Evolutionary conservation across 441 rosid genomes (phyloP).

Genomic region (Melastoma candidum): DNA sequence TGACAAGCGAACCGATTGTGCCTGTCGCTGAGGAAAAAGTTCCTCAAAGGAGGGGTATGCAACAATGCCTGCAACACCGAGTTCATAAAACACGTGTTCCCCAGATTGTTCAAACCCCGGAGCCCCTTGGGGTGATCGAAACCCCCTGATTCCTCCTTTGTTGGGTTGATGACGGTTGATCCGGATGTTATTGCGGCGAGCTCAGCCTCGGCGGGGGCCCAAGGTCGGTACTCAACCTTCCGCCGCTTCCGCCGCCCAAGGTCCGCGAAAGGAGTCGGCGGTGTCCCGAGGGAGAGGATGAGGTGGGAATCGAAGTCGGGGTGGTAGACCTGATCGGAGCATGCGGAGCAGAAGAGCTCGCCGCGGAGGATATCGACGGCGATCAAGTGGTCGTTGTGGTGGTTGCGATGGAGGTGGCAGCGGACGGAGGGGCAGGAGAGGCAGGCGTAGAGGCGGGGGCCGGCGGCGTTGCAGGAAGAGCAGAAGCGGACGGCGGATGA

Average conservation of each 20-base stretch:
- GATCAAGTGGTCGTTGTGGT: too few species aligned
- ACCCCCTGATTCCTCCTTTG: too few species aligned
- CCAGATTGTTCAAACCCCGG: constrained; percentile 73
- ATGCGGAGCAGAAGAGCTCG: too few species aligned
- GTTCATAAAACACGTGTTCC: constrained; percentile 84
- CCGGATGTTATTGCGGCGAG: background rate
- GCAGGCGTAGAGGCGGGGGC: too few species aligned
- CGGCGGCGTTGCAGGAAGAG: too few species aligned
- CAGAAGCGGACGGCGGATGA: too few species aligned
- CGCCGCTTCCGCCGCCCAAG: constrained; percentile 6
- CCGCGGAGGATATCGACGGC: too few species aligned
- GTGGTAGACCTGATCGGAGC: background rate
- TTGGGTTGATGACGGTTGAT: too few species aligned
- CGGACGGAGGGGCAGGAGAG: too few species aligned
- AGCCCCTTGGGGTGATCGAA: constrained; percentile 25
- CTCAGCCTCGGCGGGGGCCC: constrained; percentile 2
- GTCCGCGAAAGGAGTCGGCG: constrained; percentile 2
- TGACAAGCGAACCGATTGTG: constrained; percentile 52
- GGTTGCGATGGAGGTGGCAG: too few species aligned
- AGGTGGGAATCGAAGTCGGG: background rate
- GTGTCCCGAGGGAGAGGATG: constrained; percentile 2
- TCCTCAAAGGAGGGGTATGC: constrained; percentile 69
- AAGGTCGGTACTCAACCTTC: constrained; percentile 5
- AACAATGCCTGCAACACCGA: constrained; percentile 80
- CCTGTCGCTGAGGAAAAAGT: constrained; percentile 57